Percentiles rank a stretch among this genome's conserved stretches.
phyloP scores from a whole-genome alignment of 495 filamentous ascomycete species.

The Xylaria intraflava region DNA sequence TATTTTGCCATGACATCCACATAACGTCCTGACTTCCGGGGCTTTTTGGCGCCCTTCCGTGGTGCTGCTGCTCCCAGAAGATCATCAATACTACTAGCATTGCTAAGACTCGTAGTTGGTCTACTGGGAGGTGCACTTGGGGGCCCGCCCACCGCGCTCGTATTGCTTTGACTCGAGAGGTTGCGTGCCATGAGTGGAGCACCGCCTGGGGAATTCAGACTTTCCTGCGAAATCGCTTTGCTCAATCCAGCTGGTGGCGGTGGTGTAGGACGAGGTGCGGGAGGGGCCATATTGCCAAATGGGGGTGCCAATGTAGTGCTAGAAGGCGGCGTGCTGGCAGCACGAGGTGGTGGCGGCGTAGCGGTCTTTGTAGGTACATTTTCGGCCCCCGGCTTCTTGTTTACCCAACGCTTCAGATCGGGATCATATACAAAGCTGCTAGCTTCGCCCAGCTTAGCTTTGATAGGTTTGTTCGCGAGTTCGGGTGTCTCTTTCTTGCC shows the following conservation, averaged over 20 bases:
- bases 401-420: conserved; percentile 94
- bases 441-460: conserved; percentile 91
- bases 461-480: conserved; percentile 63
- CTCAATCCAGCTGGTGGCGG: conserved; percentile 19
- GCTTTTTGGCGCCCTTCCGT: conserved; percentile 62
- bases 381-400: conserved; percentile 75
- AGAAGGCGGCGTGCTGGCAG: conserved; percentile 30
- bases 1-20: conserved; percentile 83
- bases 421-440: conserved; percentile 90
- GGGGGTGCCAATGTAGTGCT: conserved; percentile 25
- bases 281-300: conserved; percentile 17
- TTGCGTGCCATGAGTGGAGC: conserved; percentile 43
- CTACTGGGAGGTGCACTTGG: conserved; percentile 40
- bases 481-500: conserved; percentile 58
- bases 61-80: conserved; percentile 63
- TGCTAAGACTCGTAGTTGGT: conserved; percentile 63
- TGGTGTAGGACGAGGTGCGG: conserved; percentile 21
- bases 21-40: conserved; percentile 77
- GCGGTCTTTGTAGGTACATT: conserved; percentile 39
- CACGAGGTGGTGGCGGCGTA: conserved; percentile 46
- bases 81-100: conserved; percentile 80
- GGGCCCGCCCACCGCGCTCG: conserved; percentile 26
- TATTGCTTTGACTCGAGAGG: conserved; percentile 33
- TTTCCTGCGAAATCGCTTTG: conserved; percentile 22
- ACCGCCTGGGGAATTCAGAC: conserved; percentile 21